Evolutionary conservation across 1,284 basidiomycete species (phyloP).

Genomic region (Cutaneotrichosporon mucoides): DNA sequence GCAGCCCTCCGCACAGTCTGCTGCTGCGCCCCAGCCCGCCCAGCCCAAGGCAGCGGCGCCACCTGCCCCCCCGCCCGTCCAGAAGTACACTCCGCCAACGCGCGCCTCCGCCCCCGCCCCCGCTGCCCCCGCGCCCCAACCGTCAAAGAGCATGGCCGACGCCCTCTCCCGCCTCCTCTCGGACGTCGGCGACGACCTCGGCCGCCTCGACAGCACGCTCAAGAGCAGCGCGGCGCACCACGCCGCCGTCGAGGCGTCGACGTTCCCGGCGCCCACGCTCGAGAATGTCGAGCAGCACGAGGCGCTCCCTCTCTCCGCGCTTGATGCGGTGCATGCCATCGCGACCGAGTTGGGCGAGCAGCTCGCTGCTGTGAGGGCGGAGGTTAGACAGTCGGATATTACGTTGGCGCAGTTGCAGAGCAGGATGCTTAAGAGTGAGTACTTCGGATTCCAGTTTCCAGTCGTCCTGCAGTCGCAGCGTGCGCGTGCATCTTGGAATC

Average conservation of each 20-base stretch:
- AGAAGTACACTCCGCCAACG: constrained; percentile 21
- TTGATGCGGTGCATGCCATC: constrained; percentile 29
- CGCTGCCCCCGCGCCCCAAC: constrained; percentile 21
- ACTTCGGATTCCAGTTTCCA: not conserved
- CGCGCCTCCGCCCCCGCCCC: constrained; percentile 34
- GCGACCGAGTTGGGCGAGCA: constrained; percentile 29
- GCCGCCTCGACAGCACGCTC: constrained; percentile 42
- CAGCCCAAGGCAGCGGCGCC: not conserved
- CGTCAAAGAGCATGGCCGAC: constrained; percentile 26
- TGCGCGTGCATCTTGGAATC: no score
- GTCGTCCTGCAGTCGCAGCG: no score
- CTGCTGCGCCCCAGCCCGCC: not conserved
- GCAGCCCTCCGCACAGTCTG: constrained; percentile 3
- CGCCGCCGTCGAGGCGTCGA: constrained; percentile 16
- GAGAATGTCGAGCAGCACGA: constrained; percentile 28
- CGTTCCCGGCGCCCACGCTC: constrained; percentile 18
- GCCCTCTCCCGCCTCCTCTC: constrained; percentile 43
- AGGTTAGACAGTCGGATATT: constrained; percentile 30
- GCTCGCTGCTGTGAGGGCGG: constrained; percentile 29
- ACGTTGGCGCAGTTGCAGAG: constrained; percentile 50
- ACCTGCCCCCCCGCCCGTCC: not conserved
- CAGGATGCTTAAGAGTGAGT: constrained; percentile 51
- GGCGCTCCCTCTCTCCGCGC: constrained; percentile 32
- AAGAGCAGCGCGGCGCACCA: constrained; percentile 32
- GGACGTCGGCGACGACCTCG: constrained; percentile 44